These are phyloP conservation scores for Straminergon stramineum DNA, from an alignment of 225 moss, liverwort and hornwort species.

Conservation along the genomic window DNA sequence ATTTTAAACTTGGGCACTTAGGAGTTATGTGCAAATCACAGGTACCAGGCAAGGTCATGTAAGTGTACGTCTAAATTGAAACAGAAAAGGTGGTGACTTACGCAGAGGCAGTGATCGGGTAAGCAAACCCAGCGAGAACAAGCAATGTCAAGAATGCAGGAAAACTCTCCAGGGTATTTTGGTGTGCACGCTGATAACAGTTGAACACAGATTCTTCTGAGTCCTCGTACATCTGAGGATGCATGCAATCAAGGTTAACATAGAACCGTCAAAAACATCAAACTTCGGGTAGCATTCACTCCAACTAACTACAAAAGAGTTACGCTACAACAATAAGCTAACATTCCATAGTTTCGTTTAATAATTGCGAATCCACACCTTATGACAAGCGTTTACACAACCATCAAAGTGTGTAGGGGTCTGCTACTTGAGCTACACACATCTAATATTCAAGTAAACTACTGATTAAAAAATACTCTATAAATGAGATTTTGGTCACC, in stretches of 20 bases:
- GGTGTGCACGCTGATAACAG: constrained; percentile 92
- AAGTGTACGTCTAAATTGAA: background rate
- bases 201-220: constrained; percentile 78
- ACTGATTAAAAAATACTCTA: background rate
- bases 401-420: background rate
- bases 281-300: background rate
- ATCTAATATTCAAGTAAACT: background rate
- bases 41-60: background rate
- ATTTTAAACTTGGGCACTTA: background rate
- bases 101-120: constrained; percentile 69
- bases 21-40: background rate
- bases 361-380: background rate
- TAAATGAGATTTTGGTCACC: background rate
- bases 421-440: background rate
- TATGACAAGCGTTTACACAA: background rate
- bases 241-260: background rate
- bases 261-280: background rate
- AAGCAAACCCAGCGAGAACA: constrained; percentile 51
- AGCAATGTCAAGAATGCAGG: constrained; percentile 59
- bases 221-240: constrained; percentile 71
- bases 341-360: background rate
- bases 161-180: constrained; percentile 66
- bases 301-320: background rate
- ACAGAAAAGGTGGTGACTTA: constrained; percentile 18
- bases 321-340: background rate